Conservation (phyloP, 2,329 filamentous ascomycete species). For the Colletotrichum melonis region DNA sequence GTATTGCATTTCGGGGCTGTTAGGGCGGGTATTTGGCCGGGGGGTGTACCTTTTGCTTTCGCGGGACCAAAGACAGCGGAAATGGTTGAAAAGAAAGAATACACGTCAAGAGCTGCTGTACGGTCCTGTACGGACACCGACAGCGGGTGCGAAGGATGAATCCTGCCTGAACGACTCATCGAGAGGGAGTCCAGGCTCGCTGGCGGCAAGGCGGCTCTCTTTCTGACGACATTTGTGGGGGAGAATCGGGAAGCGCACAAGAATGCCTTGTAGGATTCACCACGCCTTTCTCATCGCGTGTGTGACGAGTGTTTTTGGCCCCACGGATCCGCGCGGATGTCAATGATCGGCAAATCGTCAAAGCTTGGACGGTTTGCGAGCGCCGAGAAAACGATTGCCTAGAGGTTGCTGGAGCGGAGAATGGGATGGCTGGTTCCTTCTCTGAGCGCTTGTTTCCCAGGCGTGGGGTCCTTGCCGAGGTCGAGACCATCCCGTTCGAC, state of each 20-base stretch:
- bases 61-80: background rate
- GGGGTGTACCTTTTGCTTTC: background rate
- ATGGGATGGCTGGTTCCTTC: background rate
- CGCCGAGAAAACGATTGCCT: background rate
- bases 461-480: background rate
- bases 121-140: background rate
- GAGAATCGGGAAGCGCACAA: conserved; percentile 10
- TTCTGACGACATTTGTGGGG: background rate
- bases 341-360: conserved; percentile 15
- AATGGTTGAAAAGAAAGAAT: background rate
- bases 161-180: background rate
- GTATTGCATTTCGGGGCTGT: background rate
- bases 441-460: background rate
- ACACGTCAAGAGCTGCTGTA: too few species aligned
- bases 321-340: conserved; percentile 27
- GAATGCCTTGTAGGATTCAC: conserved; percentile 30
- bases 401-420: background rate
- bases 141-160: too few species aligned
- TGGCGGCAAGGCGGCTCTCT: conserved; percentile 23
- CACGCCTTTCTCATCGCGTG: conserved; percentile 1
- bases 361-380: background rate
- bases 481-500: conserved; percentile 1
- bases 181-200: background rate
- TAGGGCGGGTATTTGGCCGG: background rate
- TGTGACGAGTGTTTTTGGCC: background rate